Percentiles rank a stretch among this genome's conserved stretches.
phyloP scores from a whole-genome alignment of 164 flowering plant species.

The Hamamelis virginiana region DNA sequence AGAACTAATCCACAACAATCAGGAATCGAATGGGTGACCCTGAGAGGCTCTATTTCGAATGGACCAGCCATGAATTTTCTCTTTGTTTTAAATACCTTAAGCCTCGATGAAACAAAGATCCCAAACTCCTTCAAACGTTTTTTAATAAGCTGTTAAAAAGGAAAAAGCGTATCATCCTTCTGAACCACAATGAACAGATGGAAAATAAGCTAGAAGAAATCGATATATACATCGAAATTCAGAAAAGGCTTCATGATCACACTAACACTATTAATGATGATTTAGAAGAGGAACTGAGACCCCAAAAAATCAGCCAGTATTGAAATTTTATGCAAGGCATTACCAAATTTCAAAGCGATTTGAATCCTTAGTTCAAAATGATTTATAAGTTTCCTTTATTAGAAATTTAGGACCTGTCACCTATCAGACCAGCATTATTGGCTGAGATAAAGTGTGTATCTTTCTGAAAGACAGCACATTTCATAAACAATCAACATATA shows the following conservation, averaged over 20 bases:
- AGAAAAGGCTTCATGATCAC: neutral
- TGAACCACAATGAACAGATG: neutral
- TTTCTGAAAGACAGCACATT: neutral
- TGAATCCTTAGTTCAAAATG: neutral
- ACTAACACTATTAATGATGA: neutral
- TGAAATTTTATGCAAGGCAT: neutral
- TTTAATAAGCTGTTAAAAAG: conserved; percentile 71
- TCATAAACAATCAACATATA: neutral
- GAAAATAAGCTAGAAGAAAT: neutral
- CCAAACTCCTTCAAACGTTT: conserved; percentile 95
- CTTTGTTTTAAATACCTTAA: conserved; percentile 67
- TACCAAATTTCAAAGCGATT: neutral
- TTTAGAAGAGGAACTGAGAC: neutral
- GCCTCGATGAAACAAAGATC: conserved; percentile 86
- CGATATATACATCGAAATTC: neutral
- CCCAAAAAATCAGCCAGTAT: neutral
- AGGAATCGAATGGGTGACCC: conserved; percentile 98
- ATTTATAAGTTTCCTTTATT: neutral
- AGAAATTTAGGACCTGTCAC: too few relatives aligned
- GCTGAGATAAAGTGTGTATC: neutral
- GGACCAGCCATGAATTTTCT: conserved; percentile 89
- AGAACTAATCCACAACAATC: conserved; percentile 97
- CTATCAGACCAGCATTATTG: neutral
- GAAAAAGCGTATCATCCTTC: conserved; percentile 15
- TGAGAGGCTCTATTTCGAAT: conserved; percentile 91